These are phyloP conservation scores for Oryza brachyantha DNA, from an alignment of 176 grass and related monocot genomes.

Conservation along the genomic window DNA sequence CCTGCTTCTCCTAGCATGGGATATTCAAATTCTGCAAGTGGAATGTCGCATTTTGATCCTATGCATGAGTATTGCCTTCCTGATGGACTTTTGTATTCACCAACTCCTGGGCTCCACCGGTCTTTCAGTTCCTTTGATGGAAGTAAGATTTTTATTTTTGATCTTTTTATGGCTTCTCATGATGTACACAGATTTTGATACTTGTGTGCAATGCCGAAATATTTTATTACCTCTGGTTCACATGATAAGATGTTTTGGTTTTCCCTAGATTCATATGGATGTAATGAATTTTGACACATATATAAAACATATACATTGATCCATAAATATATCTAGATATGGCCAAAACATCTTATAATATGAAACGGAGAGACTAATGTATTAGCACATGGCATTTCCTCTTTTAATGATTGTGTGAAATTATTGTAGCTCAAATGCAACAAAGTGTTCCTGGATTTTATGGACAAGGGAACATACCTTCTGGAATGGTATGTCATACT, in stretches of 20 bases:
- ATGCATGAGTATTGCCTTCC: conserved; percentile 35
- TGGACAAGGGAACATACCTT: conserved; percentile 34
- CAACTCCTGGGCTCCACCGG: conserved; percentile 32
- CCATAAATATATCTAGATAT: too few species aligned
- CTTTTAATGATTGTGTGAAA: conserved; percentile 19
- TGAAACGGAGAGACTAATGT: too few species aligned
- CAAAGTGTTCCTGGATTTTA: conserved; percentile 24
- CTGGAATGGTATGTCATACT: conserved; percentile 38
- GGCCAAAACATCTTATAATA: too few species aligned
- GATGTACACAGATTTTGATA: not conserved
- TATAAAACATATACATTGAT: too few species aligned
- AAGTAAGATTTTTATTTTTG: conserved; percentile 19
- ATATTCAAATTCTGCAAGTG: conserved; percentile 36
- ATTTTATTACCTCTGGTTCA: too few species aligned
- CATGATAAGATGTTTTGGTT: too few species aligned
- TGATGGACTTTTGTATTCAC: conserved; percentile 26
- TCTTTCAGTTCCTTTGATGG: conserved; percentile 35
- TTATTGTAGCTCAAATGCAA: conserved; percentile 42
- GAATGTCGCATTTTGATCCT: conserved; percentile 36
- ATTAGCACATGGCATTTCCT: conserved; percentile 17
- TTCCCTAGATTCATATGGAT: too few species aligned
- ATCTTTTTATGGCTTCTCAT: not conserved
- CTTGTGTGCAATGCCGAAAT: not conserved
- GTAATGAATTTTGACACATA: too few species aligned
- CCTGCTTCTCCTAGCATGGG: conserved; percentile 36